Conservation (phyloP, 2,329 filamentous ascomycete species). For the Xylaria sp. region DNA sequence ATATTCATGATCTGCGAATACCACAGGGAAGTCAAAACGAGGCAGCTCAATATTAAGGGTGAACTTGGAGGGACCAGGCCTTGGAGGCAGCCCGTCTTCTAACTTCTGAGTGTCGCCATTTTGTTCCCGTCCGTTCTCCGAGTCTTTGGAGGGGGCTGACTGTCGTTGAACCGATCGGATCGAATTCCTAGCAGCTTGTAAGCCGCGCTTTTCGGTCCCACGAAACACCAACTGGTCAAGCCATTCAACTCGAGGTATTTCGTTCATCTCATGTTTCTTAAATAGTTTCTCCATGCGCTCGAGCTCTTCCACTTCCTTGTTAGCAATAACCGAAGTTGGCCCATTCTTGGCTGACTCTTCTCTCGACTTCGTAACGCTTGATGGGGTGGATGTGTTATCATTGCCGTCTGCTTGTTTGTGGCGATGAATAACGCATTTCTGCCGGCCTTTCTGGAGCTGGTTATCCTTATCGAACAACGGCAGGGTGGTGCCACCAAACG, state of each 20-base stretch:
- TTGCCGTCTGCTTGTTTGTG: slow-evolving; percentile 87
- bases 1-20: slow-evolving; percentile 96
- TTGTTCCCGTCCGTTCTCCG: slow-evolving; percentile 51
- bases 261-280: slow-evolving; percentile 98
- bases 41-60: slow-evolving; percentile 91
- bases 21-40: slow-evolving; percentile 93
- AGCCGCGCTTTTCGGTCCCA: slow-evolving; percentile 81
- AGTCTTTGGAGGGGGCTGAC: slow-evolving; percentile 50
- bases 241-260: slow-evolving; percentile 94
- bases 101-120: slow-evolving; percentile 45
- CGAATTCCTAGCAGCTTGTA: slow-evolving; percentile 72
- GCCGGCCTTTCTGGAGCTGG: slow-evolving; percentile 88
- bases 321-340: slow-evolving; percentile 58
- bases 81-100: slow-evolving; percentile 59
- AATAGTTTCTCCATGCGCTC: slow-evolving; percentile 89
- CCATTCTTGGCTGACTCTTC: slow-evolving; percentile 62
- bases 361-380: slow-evolving; percentile 67
- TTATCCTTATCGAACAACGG: slow-evolving; percentile 93
- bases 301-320: slow-evolving; percentile 83
- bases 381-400: slow-evolving; percentile 81
- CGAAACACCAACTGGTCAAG: slow-evolving; percentile 94
- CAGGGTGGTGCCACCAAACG: slow-evolving; percentile 94
- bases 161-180: slow-evolving; percentile 67
- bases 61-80: slow-evolving; percentile 68
- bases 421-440: slow-evolving; percentile 89